Conservation (phyloP, 352 stramenopile genomes). For the Elongisporangium prolatum region DNA sequence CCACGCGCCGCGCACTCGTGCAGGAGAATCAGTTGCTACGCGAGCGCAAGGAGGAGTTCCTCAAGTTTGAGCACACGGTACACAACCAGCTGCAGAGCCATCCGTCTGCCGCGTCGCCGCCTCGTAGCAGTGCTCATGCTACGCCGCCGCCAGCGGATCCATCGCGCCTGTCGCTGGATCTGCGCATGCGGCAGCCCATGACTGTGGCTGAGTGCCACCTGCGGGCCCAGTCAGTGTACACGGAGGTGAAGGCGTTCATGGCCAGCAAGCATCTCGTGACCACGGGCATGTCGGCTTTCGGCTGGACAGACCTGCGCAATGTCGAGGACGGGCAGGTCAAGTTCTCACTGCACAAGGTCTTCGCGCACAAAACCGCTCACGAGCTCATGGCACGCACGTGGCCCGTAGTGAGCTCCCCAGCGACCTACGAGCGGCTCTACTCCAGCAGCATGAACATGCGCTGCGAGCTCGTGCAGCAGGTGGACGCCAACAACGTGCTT, state of each 20-base stretch:
- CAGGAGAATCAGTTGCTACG: neutral
- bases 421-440: neutral
- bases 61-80: neutral
- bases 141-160: neutral
- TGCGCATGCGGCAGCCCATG: neutral
- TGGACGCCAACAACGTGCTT: conserved; percentile 7
- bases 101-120: neutral
- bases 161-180: neutral
- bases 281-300: neutral
- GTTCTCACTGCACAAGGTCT: neutral
- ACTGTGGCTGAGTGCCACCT: neutral
- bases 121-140: neutral
- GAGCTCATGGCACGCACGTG: neutral
- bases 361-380: neutral
- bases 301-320: neutral
- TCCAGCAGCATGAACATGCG: conserved; percentile 3
- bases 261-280: neutral
- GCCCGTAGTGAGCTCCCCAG: conserved; percentile 1
- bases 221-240: neutral
- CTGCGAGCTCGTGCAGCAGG: conserved; percentile 5
- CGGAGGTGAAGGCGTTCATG: neutral
- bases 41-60: neutral
- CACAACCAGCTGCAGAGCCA: neutral
- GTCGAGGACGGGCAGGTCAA: neutral
- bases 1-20: neutral